Base-by-base conservation (phyloP, 2,329 filamentous ascomycete genomes). In the Ambrosiella beaveri region DNA sequence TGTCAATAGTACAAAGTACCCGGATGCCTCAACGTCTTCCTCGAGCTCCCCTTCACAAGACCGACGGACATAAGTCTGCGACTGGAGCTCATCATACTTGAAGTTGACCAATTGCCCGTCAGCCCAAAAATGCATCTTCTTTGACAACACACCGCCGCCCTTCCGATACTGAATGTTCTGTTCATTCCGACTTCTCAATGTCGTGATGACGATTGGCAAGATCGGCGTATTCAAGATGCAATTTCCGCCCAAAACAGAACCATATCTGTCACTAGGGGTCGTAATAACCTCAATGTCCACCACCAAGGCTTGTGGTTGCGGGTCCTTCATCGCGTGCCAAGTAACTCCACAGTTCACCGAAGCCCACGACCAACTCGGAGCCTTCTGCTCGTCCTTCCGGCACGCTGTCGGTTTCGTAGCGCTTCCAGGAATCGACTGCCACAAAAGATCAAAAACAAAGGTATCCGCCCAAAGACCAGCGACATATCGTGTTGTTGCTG, bases 401-500 rank as follows among this genome's bases (percentile, higher is more conserved):
- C 59, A 60, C 3, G 59, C 59, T 5, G 59, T 60, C n/a, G 56
- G 56, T 6, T 57, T 57, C 15, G 12, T 11, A 11, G 56, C 56
- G 13, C 56, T 58, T 17, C 59, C 59, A 7, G 59, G 59, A 36
- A 60, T 60, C 2, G 59, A 55, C 41, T 60, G 59, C 59, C 59
- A 60, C 51, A 60, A 50, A 2, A 60, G 15, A 36, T 60, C 59
- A 52, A 57, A 60, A 7, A 60, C 59, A 57, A 60, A 60, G 3
- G 59, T 60, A 38, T 60, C 52, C 6, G 52, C 56, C 67, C 67
- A 69, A 17, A 69, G 44, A 0, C 67, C 66, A 0, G 67, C 67
- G 1, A 63, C 58, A 53, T 68, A 69, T 7, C 63, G 54, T 12
- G 64, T 64, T 0, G 57, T 56, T 4, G 62, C 63, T 1, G 58